Percentiles rank a stretch among this genome's conserved stretches.
phyloP scores from a whole-genome alignment of 2,329 filamentous ascomycete species.

The Colletotrichum endophyticum region DNA sequence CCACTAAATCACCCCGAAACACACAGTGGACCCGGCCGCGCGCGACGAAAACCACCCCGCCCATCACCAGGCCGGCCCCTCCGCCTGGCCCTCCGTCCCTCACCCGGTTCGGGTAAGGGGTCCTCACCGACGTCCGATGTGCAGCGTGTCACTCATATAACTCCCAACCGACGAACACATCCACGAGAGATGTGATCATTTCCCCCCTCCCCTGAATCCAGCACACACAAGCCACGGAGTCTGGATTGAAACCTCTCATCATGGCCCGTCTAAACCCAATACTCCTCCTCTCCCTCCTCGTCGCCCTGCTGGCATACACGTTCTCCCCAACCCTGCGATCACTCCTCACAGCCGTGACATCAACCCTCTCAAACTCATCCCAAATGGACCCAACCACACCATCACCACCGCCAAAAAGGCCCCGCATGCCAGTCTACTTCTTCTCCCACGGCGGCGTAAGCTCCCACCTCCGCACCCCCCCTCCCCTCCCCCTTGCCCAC shows the following conservation, averaged over 20 bases:
- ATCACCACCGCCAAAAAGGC: background rate
- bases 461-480: background rate
- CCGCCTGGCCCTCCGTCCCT: background rate
- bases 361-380: background rate
- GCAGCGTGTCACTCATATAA: background rate
- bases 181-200: fast-evolving
- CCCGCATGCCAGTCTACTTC: constrained; percentile 49
- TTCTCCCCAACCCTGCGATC: background rate
- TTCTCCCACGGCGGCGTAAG: constrained; percentile 56
- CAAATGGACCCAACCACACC: background rate
- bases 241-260: background rate
- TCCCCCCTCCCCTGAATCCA: background rate
- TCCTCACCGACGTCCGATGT: background rate
- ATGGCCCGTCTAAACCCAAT: constrained; percentile 1
- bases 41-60: constrained; percentile 10
- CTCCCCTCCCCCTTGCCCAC: background rate
- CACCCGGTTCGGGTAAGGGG: background rate
- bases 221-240: background rate
- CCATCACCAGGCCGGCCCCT: background rate
- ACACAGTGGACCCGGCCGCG: constrained; percentile 12
- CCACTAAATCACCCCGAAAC: background rate
- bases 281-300: background rate
- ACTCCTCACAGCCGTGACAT: background rate
- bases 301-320: background rate
- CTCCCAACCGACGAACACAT: background rate